phyloP scores from a whole-genome alignment of 805 yeast genomes.

The Candida rishiriensis region DNA sequence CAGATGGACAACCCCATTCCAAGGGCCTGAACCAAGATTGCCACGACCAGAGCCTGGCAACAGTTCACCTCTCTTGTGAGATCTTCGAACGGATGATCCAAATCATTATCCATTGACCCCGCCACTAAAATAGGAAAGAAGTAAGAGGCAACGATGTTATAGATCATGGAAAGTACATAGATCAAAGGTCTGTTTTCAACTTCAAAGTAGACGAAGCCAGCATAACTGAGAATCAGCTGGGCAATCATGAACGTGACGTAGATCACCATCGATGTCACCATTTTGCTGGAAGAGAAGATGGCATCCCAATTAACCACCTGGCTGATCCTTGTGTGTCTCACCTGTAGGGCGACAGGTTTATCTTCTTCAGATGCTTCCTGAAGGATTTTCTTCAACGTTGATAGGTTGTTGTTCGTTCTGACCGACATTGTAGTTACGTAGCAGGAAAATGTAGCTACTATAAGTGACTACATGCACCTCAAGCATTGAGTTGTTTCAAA shows the following conservation, averaged over 20 bases:
- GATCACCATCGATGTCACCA: slow-evolving; percentile 15
- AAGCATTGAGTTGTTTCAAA: too few species aligned
- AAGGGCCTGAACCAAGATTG: slow-evolving; percentile 15
- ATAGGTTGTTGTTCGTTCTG: not conserved
- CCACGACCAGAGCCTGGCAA: slow-evolving; percentile 17
- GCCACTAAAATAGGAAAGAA: slow-evolving; percentile 23
- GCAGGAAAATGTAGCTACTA: too few species aligned
- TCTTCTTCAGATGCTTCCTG: not conserved
- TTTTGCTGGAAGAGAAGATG: slow-evolving; percentile 18
- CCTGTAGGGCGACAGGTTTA: slow-evolving; percentile 1
- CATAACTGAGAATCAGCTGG: slow-evolving; percentile 23
- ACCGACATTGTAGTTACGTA: not conserved
- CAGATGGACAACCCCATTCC: slow-evolving; percentile 19
- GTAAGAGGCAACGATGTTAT: slow-evolving; percentile 24
- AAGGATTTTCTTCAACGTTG: slow-evolving; percentile 1
- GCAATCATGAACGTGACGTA: slow-evolving; percentile 23
- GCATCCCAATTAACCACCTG: slow-evolving; percentile 26
- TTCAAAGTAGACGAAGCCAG: slow-evolving; percentile 24
- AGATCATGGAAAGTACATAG: slow-evolving; percentile 19
- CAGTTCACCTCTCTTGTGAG: slow-evolving; percentile 19
- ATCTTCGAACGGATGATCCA: slow-evolving; percentile 22
- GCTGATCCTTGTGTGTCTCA: slow-evolving; percentile 10
- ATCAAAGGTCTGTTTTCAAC: slow-evolving; percentile 21
- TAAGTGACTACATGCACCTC: too few species aligned
- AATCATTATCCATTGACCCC: slow-evolving; percentile 19